Base-by-base conservation (phyloP, 768 basidiomycete species). In the Rhodosporidiobolus sp. region DNA sequence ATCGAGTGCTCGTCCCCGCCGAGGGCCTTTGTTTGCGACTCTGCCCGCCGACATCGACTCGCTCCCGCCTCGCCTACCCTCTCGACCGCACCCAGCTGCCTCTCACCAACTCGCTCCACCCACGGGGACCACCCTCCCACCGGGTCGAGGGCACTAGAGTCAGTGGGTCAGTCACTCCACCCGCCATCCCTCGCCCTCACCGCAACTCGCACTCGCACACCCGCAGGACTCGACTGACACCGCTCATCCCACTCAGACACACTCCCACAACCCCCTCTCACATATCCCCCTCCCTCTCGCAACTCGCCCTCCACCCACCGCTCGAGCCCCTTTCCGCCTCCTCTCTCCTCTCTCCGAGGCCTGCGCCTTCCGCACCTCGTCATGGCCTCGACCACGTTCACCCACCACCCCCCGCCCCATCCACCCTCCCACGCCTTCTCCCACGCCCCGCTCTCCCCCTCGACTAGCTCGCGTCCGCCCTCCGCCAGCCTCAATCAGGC, bases 401-500 rank as follows among this genome's bases (percentile, higher is more conserved):
- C n/a, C 56, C 14, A 57, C 28, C 26, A 34, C 52, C 16, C 24
- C 52, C 24, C 55, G 20, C 9, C 43, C 4, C 26, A 19, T 11
- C 16, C 58, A 28, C 12, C 58, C 26, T 46, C 26, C n/a, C 43
- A 43, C 38, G 7, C 38, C 38, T 14, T 43, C 9, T 12, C n/a
- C 26, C 26, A 38, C 12, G 11, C 55, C 17, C 19, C 55, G 14
- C 55, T 35, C 55, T 6, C 34, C 8, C 34, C 55, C 28, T 5
- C 52, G 22, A 28, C 53, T 55, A 11, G n/a, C 26, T n/a, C 58
- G 20, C 28, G 38, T 9, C 43, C 58, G 58, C 43, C 58, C 14
- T 59, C 58, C 43, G 38, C 57, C 14, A 38, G 26, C 11, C 58
- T 26, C 43, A 45, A 45, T 46, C 58, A 59, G 58, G 58, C 58